Evolutionary conservation across 2,329 filamentous ascomycete genomes (phyloP).

Genomic region (Pseudogymnoascus sp.): DNA sequence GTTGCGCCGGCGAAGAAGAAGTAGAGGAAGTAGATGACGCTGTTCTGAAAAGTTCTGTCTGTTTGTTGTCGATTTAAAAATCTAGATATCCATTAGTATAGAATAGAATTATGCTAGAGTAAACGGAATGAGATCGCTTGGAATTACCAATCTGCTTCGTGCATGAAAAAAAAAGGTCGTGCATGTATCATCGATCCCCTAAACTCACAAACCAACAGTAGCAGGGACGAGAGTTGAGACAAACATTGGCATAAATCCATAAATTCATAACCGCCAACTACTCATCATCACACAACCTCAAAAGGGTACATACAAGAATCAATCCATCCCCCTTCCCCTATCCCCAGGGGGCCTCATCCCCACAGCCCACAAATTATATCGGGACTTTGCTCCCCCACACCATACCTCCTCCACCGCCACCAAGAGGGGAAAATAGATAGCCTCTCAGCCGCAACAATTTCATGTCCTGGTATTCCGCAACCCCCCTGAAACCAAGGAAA

Average conservation of each 20-base stretch:
- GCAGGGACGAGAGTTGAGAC: neutral
- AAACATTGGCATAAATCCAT: neutral
- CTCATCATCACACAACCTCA: neutral
- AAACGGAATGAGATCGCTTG: neutral
- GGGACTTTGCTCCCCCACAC: neutral
- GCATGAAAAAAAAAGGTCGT: neutral
- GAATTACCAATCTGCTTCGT: neutral
- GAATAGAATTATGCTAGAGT: neutral
- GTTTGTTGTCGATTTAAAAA: neutral
- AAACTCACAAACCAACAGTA: neutral
- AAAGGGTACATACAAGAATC: neutral
- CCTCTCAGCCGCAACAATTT: neutral
- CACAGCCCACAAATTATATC: neutral
- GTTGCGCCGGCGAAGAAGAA: slow-evolving; percentile 10
- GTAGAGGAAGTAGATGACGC: neutral
- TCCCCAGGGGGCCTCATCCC: neutral
- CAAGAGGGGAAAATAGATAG: neutral
- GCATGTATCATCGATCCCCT: neutral
- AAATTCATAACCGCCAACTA: neutral
- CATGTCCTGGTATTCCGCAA: neutral
- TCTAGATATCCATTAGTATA: slow-evolving; percentile 5
- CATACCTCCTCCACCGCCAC: neutral
- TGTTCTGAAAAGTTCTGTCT: slow-evolving; percentile 3
- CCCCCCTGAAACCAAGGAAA: neutral
- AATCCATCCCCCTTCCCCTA: neutral